These are phyloP conservation scores for Acanthamoeba sp. DNA, from an alignment of 208 protist genomes.

Conservation along the genomic window DNA sequence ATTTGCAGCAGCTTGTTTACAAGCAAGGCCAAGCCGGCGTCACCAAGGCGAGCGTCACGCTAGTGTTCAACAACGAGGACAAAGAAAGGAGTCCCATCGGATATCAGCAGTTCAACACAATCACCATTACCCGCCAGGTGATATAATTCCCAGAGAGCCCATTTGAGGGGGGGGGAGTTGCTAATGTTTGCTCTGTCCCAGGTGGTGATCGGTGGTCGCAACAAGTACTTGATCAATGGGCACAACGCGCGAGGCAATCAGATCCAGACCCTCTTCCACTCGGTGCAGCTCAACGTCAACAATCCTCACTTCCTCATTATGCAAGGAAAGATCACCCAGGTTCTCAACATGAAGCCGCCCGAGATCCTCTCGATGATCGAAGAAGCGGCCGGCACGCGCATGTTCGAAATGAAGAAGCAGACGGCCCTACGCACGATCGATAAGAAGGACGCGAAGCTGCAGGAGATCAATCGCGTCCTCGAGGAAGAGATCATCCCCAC, in stretches of 20 bases:
- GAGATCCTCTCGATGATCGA: constrained; percentile 99
- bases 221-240: constrained; percentile 99
- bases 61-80: constrained; percentile 99
- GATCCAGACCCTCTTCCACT: constrained; percentile 99
- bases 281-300: constrained; percentile 99
- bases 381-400: constrained; percentile 99
- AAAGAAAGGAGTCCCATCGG: constrained; percentile 95
- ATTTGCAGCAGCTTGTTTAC: constrained; percentile 99
- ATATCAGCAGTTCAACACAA: constrained; percentile 97
- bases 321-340: constrained; percentile 98
- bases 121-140: constrained; percentile 97
- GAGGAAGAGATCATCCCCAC: constrained; percentile 94
- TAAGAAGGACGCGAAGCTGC: constrained; percentile 99
- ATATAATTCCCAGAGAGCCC: neutral
- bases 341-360: constrained; percentile 99
- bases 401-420: constrained; percentile 99
- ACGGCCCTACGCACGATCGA: constrained; percentile 97
- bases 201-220: constrained; percentile 90
- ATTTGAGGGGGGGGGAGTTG: neutral
- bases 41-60: constrained; percentile 99
- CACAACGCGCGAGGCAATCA: constrained; percentile 95
- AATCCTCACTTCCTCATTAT: constrained; percentile 99
- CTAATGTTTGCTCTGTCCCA: neutral
- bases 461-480: constrained; percentile 97
- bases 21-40: constrained; percentile 99